phyloP scores from a whole-genome alignment of 306 rosid genomes.

The Sicyos edulis region DNA sequence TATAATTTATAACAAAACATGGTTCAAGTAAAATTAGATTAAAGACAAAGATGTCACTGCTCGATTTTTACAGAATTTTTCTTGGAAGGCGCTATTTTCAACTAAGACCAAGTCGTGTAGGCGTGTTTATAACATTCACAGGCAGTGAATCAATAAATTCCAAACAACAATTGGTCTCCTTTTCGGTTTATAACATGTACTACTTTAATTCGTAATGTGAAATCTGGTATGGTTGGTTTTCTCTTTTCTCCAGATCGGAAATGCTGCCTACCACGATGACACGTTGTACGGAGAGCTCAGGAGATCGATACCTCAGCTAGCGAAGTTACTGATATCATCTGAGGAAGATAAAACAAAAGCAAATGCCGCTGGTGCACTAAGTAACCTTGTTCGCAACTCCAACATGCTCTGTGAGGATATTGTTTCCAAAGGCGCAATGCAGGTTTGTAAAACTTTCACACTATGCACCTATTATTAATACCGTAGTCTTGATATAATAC shows the following conservation, averaged over 20 bases:
- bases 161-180: neutral
- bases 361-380: slow-evolving; percentile 97
- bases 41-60: neutral
- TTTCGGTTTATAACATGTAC: neutral
- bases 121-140: neutral
- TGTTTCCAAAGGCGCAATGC: slow-evolving; percentile 81
- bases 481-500: too few species aligned
- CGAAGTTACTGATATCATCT: slow-evolving; percentile 54
- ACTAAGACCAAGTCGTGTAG: neutral
- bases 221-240: neutral
- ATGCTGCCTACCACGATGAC: slow-evolving; percentile 86
- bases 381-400: slow-evolving; percentile 94
- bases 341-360: slow-evolving; percentile 97
- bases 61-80: neutral
- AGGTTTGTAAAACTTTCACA: slow-evolving; percentile 44
- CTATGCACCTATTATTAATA: slow-evolving; percentile 1
- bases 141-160: neutral
- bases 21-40: neutral
- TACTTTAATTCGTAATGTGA: neutral
- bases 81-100: too few species aligned
- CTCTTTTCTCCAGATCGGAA: slow-evolving; percentile 40
- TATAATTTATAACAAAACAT: neutral
- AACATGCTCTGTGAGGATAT: slow-evolving; percentile 73
- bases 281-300: slow-evolving; percentile 66
- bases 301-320: slow-evolving; percentile 78